Conservation (phyloP, 1,284 basidiomycete species). For the Cryptococcus maquisensis region DNA sequence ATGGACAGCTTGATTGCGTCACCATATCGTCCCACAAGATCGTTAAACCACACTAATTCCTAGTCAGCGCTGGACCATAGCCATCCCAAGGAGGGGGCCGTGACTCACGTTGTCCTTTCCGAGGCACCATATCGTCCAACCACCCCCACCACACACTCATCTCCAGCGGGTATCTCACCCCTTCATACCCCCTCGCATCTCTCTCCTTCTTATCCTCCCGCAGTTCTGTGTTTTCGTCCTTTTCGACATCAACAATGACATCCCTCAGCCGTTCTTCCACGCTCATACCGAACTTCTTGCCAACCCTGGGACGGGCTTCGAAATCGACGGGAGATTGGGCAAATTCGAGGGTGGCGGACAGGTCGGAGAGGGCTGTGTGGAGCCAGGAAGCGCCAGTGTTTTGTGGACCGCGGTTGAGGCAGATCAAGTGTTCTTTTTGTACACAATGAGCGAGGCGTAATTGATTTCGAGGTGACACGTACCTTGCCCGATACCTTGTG, state of each 20-base stretch:
- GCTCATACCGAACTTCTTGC: background rate
- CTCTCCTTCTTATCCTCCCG: background rate
- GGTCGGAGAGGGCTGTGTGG: constrained; percentile 15
- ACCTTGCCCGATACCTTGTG: constrained; percentile 42
- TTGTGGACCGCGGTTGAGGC: constrained; percentile 36
- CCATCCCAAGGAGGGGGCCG: background rate
- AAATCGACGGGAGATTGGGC: constrained; percentile 2
- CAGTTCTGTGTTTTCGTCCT: background rate
- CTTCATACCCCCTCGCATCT: background rate
- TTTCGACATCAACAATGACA: background rate
- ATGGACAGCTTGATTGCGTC: constrained; percentile 15
- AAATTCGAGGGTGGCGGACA: constrained; percentile 22
- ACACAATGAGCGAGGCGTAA: background rate
- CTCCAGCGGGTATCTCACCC: constrained; percentile 3
- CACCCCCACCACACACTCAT: constrained; percentile 31
- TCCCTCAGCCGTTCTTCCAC: background rate
- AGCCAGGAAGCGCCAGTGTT: constrained; percentile 42
- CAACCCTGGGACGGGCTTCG: background rate
- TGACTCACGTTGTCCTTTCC: constrained; percentile 25
- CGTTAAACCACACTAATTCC: constrained; percentile 24
- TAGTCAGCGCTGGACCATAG: background rate
- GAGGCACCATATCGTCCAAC: constrained; percentile 27
- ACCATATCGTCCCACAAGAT: constrained; percentile 11
- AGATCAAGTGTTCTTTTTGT: constrained; percentile 46
- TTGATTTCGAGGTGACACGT: background rate